Evolutionary conservation across 1,284 basidiomycete species (phyloP), one percentile per base, ranked within the genome.

Genomic region (Ceratobasidium sp.): DNA sequence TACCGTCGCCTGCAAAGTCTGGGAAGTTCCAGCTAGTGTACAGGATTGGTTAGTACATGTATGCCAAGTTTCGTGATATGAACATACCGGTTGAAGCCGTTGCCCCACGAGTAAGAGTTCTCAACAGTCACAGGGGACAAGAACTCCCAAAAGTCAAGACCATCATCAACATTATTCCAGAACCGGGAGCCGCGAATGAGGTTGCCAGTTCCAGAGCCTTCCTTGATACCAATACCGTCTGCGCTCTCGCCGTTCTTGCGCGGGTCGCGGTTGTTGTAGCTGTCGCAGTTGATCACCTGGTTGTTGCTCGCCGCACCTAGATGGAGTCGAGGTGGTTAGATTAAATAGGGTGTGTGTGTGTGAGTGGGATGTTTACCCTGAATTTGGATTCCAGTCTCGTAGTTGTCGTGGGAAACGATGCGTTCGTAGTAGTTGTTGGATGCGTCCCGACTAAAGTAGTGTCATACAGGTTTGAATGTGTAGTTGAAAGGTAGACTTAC

Each of bases 171-270:
- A 51, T 80, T 80, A 18, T 80, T 75, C 79, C 79, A 80, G 55
- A 80, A 72, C n/a, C 79, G 77, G 49, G 72, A 78, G 26, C 79
- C 79, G 9, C 79, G 77, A 49, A 80, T 68, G 13, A 80, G 68
- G 70, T 80, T 80, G 6, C 79, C 79, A n/a, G 68, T 67, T 64
- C 79, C 79, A 49, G 69, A 78, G 49, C 79, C 79, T 53, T 80
- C 79, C 49, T 80, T 80, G 60, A 80, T 79, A 3, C 77, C 79
- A 15, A 80, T 61, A 7, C 79, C 79, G 26, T 80, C 79, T 26
- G 79, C 79, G 51, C 77, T 79, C 64, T 80, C 79, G 64, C 79
- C 79, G 42, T 80, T 80, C 73, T 80, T 80, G 28, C 79, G 79
- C 9, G 79, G 79, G 53, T 80, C 79, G 46, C 78, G 79, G 72